A percentile compares a stretch with the other conserved stretches of the same genome.
phyloP scores from a whole-genome alignment of 2,329 filamentous ascomycete species.

The Helotiales sp. region DNA sequence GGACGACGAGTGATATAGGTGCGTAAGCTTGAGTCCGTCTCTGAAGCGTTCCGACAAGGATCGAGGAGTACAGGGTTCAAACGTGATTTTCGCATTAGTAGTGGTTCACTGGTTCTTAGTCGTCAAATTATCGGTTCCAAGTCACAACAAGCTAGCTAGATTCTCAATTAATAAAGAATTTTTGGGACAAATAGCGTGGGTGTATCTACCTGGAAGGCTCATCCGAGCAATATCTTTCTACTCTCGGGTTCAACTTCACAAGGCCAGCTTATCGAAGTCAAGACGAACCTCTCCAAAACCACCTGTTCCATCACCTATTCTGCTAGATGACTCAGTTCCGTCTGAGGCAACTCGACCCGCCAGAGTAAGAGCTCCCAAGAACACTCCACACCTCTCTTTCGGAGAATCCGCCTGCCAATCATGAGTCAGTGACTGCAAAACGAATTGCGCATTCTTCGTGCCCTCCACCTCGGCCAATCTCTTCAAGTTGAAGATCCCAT shows the following conservation, averaged over 20 bases:
- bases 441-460: conserved; percentile 4
- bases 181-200: too few species aligned
- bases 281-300: conserved; percentile 8
- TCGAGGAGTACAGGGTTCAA: neutral
- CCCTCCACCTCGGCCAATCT: conserved; percentile 13
- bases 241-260: neutral
- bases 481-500: conserved; percentile 16
- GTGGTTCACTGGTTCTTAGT: too few species aligned
- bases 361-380: conserved; percentile 26
- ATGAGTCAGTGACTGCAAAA: conserved; percentile 7
- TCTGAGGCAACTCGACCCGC: neutral
- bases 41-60: neutral
- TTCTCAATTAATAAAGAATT: too few species aligned
- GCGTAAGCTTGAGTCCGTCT: neutral
- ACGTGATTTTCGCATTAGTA: neutral
- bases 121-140: neutral
- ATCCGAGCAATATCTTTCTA: neutral
- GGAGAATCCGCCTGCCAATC: conserved; percentile 19
- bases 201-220: too few species aligned
- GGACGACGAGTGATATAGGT: neutral
- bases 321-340: neutral
- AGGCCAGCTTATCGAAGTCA: neutral
- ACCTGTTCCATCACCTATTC: conserved; percentile 4
- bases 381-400: conserved; percentile 22
- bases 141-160: neutral